Evolutionary conservation across 352 stramenopile species (phyloP).

Genomic region (Globisporangium echinulatum): DNA sequence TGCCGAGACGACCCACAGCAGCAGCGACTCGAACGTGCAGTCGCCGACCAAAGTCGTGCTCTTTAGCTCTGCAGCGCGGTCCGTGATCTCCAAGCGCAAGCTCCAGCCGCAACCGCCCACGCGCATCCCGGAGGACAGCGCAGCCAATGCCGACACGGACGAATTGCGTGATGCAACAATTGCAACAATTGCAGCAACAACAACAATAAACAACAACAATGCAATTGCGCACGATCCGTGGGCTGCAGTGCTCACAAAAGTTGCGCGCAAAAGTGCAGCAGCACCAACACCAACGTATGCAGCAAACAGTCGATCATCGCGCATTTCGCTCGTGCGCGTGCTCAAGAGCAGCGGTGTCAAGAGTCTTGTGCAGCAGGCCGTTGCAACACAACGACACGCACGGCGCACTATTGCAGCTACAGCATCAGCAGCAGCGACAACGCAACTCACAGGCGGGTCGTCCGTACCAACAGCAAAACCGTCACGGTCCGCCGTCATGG

Average conservation of each 20-base stretch:
- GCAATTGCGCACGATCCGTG: background rate
- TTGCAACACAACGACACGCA: constrained; percentile 22
- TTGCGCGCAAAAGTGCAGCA: background rate
- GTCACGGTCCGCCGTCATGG: constrained; percentile 45
- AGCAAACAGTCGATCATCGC: background rate
- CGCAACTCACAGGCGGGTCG: background rate
- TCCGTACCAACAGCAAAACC: constrained; percentile 4
- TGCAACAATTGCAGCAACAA: background rate
- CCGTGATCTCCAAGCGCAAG: background rate
- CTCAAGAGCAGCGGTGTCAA: constrained; percentile 53
- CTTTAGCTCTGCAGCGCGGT: background rate
- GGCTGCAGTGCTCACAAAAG: background rate
- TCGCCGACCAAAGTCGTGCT: background rate
- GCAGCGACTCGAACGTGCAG: background rate
- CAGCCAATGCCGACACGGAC: background rate
- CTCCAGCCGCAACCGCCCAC: background rate
- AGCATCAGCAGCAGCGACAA: background rate
- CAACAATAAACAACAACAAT: background rate
- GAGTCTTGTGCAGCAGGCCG: constrained; percentile 47
- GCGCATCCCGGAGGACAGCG: background rate
- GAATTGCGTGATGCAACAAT: background rate
- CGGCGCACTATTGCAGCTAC: constrained; percentile 4
- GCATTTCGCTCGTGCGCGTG: constrained; percentile 39
- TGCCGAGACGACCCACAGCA: background rate
- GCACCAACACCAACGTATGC: background rate